A percentile compares a stretch with the other conserved stretches of the same genome.
phyloP scores from a whole-genome alignment of 257 asterid genomes.

The Fraxinus anomala region DNA sequence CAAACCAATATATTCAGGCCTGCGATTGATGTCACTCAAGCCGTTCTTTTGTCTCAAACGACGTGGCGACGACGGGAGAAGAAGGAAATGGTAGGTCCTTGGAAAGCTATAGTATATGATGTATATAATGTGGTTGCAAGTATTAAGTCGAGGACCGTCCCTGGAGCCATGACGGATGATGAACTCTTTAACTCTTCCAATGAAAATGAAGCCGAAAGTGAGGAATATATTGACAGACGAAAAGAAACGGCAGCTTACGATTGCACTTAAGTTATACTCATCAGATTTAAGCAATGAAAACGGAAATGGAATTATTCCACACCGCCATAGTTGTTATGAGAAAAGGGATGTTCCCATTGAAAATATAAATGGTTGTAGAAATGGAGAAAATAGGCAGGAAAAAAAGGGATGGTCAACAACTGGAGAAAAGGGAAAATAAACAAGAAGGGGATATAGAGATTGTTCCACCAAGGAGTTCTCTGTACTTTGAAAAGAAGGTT shows the following conservation, averaged over 20 bases:
- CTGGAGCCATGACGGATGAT: conserved; percentile 92
- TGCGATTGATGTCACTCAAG: conserved; percentile 95
- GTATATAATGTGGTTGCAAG: conserved; percentile 95
- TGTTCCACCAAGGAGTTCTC: conserved; percentile 71
- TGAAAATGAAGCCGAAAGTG: conserved; percentile 81
- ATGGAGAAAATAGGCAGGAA: conserved; percentile 55
- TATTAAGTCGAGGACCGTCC: conserved; percentile 90
- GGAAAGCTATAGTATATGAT: conserved; percentile 94
- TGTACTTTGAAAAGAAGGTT: conserved; percentile 63
- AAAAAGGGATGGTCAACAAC: conserved; percentile 81
- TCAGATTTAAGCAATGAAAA: conserved; percentile 57
- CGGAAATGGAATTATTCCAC: conserved; percentile 62
- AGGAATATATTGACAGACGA: conserved; percentile 83
- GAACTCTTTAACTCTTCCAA: conserved; percentile 72
- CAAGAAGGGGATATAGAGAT: conserved; percentile 52
- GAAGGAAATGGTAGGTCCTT: conserved; percentile 73
- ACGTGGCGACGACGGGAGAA: conserved; percentile 92
- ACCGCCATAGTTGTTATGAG: conserved; percentile 87
- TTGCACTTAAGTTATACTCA: conserved; percentile 76
- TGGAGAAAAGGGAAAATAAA: conserved; percentile 83
- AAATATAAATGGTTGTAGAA: conserved; percentile 40
- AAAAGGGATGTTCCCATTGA: conserved; percentile 76
- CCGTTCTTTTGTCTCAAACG: conserved; percentile 82
- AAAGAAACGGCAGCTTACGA: conserved; percentile 84
- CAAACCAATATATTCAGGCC: conserved; percentile 93